A percentile compares a stretch with the other conserved stretches of the same genome.
phyloP scores from a whole-genome alignment of 2,329 filamentous ascomycete species.

The Venturia nashicola region DNA sequence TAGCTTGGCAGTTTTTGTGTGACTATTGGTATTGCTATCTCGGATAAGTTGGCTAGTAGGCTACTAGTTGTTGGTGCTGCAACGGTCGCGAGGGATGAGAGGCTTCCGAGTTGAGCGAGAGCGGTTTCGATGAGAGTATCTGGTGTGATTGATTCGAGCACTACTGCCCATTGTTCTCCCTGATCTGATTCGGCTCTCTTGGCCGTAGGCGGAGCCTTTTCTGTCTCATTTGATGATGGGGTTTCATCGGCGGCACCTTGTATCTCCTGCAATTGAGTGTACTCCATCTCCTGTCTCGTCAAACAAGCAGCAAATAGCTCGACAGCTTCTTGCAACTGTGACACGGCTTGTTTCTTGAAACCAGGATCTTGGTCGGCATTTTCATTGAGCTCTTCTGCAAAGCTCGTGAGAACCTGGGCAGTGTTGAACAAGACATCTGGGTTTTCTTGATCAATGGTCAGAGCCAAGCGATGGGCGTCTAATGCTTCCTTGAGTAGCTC shows the following conservation, averaged over 20 bases:
- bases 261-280: conserved; percentile 26
- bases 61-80: conserved; percentile 35
- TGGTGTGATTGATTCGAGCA: conserved; percentile 55
- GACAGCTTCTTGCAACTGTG: conserved; percentile 47
- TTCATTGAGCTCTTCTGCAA: conserved; percentile 49
- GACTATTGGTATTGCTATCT: conserved; percentile 41
- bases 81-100: conserved; percentile 36
- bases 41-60: conserved; percentile 44
- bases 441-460: conserved; percentile 48
- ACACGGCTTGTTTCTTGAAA: conserved; percentile 34
- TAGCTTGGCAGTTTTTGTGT: conserved; percentile 43
- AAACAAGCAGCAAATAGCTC: conserved; percentile 44
- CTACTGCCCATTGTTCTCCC: conserved; percentile 50
- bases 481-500: conserved; percentile 49
- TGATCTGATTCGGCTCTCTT: conserved; percentile 17
- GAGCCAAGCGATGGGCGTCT: conserved; percentile 50
- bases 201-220: not conserved
- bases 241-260: conserved; percentile 19
- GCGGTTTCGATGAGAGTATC: conserved; percentile 56
- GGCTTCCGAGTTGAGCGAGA: conserved; percentile 44
- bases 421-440: conserved; percentile 61
- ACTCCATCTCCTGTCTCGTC: conserved; percentile 31
- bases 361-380: conserved; percentile 33
- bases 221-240: conserved; percentile 6
- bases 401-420: conserved; percentile 53